These are phyloP conservation scores for Ruellia speciosa DNA, from an alignment of 305 asterid species.

Conservation along the genomic window DNA sequence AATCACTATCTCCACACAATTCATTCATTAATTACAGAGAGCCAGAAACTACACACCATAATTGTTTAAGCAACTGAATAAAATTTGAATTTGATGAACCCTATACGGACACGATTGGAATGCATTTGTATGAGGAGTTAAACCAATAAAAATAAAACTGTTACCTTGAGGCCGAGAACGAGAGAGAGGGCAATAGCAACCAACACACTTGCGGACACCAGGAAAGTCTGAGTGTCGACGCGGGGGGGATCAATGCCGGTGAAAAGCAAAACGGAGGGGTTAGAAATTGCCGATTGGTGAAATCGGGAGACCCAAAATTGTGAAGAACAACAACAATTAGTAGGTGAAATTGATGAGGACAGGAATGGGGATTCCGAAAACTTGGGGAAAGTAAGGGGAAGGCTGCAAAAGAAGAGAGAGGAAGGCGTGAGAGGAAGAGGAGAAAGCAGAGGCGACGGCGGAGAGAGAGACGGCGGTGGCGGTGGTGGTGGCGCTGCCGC, in stretches of 20 bases:
- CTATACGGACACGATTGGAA: not conserved
- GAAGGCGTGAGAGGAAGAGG: constrained; percentile 19
- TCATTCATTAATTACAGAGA: too few species aligned
- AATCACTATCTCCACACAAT: too few species aligned
- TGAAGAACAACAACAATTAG: constrained; percentile 21
- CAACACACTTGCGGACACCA: constrained; percentile 68
- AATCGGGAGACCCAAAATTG: constrained; percentile 24
- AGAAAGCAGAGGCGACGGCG: constrained; percentile 27
- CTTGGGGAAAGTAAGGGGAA: constrained; percentile 21
- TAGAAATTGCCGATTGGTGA: constrained; percentile 21
- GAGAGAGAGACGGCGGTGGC: constrained; percentile 22
- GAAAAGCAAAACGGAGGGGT: constrained; percentile 53
- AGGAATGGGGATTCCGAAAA: constrained; percentile 29
- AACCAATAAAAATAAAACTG: not conserved
- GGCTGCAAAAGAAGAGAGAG: constrained; percentile 17
- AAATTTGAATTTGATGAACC: too few species aligned
- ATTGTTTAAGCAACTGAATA: too few species aligned
- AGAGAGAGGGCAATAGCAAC: constrained; percentile 78
- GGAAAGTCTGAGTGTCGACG: constrained; percentile 76
- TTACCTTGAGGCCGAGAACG: constrained; percentile 78
- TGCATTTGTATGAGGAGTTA: not conserved
- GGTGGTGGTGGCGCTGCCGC: constrained; percentile 31
- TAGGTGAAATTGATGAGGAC: constrained; percentile 25
- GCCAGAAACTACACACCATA: too few species aligned
- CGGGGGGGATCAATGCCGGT: constrained; percentile 42